A percentile compares a stretch with the other conserved stretches of the same genome.
phyloP scores from a whole-genome alignment of 352 stramenopile genomes.

The Globisporangium irregulare region DNA sequence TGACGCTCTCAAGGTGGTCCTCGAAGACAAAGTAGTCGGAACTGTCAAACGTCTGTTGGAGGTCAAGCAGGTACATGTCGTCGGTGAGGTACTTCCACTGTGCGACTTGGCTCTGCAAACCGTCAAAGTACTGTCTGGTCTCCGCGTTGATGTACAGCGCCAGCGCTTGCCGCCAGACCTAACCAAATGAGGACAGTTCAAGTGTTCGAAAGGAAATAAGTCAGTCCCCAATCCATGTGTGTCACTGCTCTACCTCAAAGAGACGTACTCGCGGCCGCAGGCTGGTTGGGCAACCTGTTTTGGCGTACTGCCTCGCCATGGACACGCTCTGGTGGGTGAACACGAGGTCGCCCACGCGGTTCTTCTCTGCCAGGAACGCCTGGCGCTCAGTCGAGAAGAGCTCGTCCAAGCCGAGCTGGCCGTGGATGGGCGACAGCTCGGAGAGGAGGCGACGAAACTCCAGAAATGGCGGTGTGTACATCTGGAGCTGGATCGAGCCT shows the following conservation, averaged over 20 bases:
- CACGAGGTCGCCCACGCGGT: slow-evolving; percentile 62
- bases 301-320: slow-evolving; percentile 75
- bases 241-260: no score
- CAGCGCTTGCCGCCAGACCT: slow-evolving; percentile 68
- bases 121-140: slow-evolving; percentile 43
- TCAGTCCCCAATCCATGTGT: background rate
- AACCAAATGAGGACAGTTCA: background rate
- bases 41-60: slow-evolving; percentile 74
- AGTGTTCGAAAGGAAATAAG: background rate
- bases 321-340: slow-evolving; percentile 55
- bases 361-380: slow-evolving; percentile 62
- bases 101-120: slow-evolving; percentile 34
- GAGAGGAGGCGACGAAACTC: slow-evolving; percentile 49
- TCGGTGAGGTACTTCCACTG: slow-evolving; percentile 59
- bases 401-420: slow-evolving; percentile 71
- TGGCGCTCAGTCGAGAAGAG: slow-evolving; percentile 47
- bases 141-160: slow-evolving; percentile 29
- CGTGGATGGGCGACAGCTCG: slow-evolving; percentile 44
- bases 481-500: slow-evolving; percentile 63
- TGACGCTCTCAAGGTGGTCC: slow-evolving; percentile 61
- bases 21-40: slow-evolving; percentile 85
- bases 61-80: slow-evolving; percentile 77
- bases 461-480: slow-evolving; percentile 35
- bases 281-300: slow-evolving; percentile 62
- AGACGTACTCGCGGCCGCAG: slow-evolving; percentile 44